Conservation (phyloP, 768 basidiomycete species). For the Multifurca ochricompacta region DNA sequence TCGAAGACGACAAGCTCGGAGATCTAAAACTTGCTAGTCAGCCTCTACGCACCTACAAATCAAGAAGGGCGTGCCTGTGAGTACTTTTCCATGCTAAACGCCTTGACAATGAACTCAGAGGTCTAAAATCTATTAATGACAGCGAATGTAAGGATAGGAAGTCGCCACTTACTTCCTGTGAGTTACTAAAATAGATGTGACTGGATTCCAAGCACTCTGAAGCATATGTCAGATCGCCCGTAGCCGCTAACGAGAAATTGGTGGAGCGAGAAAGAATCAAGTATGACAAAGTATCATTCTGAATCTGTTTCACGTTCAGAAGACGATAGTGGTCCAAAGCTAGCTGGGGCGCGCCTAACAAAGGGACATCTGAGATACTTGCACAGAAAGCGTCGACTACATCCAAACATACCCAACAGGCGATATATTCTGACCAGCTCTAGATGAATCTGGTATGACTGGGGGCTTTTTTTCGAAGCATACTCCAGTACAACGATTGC, state of each 20-base stretch:
- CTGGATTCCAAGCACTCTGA: conserved; percentile 74
- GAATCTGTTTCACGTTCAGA: conserved; percentile 77
- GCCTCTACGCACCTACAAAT: neutral
- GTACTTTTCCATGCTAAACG: conserved; percentile 75
- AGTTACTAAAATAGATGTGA: conserved; percentile 73
- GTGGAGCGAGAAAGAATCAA: conserved; percentile 69
- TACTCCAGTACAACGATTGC: conserved; percentile 65
- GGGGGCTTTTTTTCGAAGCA: conserved; percentile 61
- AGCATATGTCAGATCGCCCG: conserved; percentile 66
- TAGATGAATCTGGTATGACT: conserved; percentile 71
- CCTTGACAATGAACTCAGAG: conserved; percentile 71
- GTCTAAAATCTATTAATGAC: conserved; percentile 38
- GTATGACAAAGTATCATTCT: conserved; percentile 85
- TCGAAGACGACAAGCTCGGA: conserved; percentile 81
- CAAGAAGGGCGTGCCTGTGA: conserved; percentile 46
- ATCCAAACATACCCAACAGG: conserved; percentile 48
- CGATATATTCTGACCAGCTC: conserved; percentile 78
- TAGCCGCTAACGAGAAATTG: conserved; percentile 69
- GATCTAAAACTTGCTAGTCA: conserved; percentile 41
- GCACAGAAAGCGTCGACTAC: conserved; percentile 1
- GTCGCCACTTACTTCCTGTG: conserved; percentile 51
- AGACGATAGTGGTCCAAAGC: conserved; percentile 74
- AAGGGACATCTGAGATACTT: neutral
- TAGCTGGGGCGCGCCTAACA: conserved; percentile 58
- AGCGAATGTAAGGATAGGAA: neutral